Evolutionary conservation across 345 rosid genomes (phyloP), one percentile per base, ranked within the genome.

Genomic region (Anastatica hierochuntica): DNA sequence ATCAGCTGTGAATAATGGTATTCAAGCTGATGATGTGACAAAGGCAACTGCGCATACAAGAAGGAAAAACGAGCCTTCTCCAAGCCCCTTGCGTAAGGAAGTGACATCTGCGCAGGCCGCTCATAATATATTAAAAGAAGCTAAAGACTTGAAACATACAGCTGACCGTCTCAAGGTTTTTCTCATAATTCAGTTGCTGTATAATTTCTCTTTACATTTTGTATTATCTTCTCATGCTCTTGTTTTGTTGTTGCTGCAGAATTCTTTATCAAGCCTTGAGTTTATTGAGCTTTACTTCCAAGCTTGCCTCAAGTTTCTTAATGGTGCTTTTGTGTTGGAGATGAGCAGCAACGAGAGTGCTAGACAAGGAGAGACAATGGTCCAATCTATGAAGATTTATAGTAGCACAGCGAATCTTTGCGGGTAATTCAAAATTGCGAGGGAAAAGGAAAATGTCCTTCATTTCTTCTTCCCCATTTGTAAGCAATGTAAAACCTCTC

Each of bases 281-380:
- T 69, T 79, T 47, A 79, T 77, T n/a, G 84, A 68, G 58, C 70
- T 88, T 50, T 94, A 94, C 82, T 94, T 94, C 72, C 83, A 88
- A 78, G 97, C 99, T 34, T 81, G 82, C 70, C 81, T 94, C 58
- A 82, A 94, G 76, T 94, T 94, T 75, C 99, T 94, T 53, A 81
- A 77, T 44, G 88, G 84, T 55, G 92, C 97, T 27, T 84, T 80
- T 56, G 56, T 88, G 27, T 56, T 80, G 48, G 99, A 94, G 76
- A 71, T 79, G 62, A 60, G 84, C 67, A 75, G 78, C 68, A 72
- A 51, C 30, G 89, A 85, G 46, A 76, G 56, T 70, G 67, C 78
- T 49, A 90, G 80, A 73, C 78, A 74, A 51, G 87, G 81, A 49
- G 97, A 88, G 60, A 74, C 77, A 61, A 73, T 75, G 74, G 58